Percentiles rank a stretch among this genome's conserved stretches.
Conservation (phyloP, 106 monocot genomes). For the Alisma plantagoaquatica region DNA sequence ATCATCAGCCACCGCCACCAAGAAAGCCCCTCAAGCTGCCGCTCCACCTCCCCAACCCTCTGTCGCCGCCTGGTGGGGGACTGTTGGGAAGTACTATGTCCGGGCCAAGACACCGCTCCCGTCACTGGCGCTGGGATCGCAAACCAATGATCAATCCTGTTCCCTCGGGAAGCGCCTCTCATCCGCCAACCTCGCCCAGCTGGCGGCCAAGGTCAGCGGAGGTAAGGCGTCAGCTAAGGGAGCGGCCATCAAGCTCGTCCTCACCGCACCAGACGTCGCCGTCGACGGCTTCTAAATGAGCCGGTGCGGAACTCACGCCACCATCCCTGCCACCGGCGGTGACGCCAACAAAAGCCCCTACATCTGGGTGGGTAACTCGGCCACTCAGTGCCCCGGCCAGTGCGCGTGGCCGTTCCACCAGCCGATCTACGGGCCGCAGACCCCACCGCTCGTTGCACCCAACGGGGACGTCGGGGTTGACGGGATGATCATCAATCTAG, state of each 20-base stretch:
- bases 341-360: conserved; percentile 47
- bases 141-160: conserved; percentile 24
- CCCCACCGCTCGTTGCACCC: no score
- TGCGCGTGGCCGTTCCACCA: conserved; percentile 95
- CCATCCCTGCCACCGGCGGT: conserved; percentile 23
- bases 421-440: conserved; percentile 72
- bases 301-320: conserved; percentile 67
- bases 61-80: conserved; percentile 52
- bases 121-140: conserved; percentile 31
- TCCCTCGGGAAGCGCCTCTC: conserved; percentile 33
- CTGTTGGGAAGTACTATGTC: conserved; percentile 27
- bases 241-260: conserved; percentile 68
- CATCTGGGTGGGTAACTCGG: conserved; percentile 86
- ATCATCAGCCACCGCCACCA: no score
- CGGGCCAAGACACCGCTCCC: conserved; percentile 11
- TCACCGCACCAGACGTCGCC: conserved; percentile 58
- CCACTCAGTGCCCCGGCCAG: conserved; percentile 71
- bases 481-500: conserved; percentile 79
- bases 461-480: conserved; percentile 77
- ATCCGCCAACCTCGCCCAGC: conserved; percentile 19
- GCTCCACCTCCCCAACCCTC: conserved; percentile 20
- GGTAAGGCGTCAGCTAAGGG: no score
- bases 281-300: conserved; percentile 85
- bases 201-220: conserved; percentile 33
- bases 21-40: conserved; percentile 2